A percentile compares a stretch with the other conserved stretches of the same genome.
Conservation (phyloP, 2,329 filamentous ascomycete species). For the Monilinia aucupariae region DNA sequence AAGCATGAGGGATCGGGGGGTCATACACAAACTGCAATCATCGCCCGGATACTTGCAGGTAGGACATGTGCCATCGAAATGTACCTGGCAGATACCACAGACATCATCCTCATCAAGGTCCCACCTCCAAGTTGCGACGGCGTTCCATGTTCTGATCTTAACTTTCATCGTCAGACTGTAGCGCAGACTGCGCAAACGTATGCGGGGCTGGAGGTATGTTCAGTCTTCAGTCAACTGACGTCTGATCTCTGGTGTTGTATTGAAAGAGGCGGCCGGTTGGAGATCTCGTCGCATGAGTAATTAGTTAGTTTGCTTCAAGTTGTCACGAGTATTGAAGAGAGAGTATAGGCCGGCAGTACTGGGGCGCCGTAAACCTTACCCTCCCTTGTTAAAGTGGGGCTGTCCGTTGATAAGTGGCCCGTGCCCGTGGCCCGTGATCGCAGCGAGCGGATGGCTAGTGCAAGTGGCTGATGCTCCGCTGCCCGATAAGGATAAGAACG, state of each 20-base stretch:
- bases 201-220: neutral
- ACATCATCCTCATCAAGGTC: slow-evolving; percentile 96
- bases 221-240: too few species aligned
- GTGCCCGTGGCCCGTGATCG: too few species aligned
- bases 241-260: neutral
- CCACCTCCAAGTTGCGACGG: slow-evolving; percentile 96
- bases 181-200: neutral
- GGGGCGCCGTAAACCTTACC: too few species aligned
- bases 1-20: neutral
- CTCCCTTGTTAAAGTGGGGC: too few species aligned
- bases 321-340: too few species aligned
- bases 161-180: slow-evolving; percentile 68
- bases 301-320: too few species aligned
- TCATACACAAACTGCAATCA: slow-evolving; percentile 82
- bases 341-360: too few species aligned
- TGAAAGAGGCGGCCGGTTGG: neutral
- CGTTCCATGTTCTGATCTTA: slow-evolving; percentile 87
- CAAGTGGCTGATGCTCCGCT: too few species aligned
- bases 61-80: slow-evolving; percentile 96
- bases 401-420: too few species aligned
- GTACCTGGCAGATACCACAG: slow-evolving; percentile 95
- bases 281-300: too few species aligned
- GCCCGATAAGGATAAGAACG: too few species aligned
- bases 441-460: too few species aligned
- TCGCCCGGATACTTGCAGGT: slow-evolving; percentile 98